Evolutionary conservation across 139 green algal species (phyloP), one percentile per base, ranked within the genome.

Genomic region (Prasinococcaceae sp.): DNA sequence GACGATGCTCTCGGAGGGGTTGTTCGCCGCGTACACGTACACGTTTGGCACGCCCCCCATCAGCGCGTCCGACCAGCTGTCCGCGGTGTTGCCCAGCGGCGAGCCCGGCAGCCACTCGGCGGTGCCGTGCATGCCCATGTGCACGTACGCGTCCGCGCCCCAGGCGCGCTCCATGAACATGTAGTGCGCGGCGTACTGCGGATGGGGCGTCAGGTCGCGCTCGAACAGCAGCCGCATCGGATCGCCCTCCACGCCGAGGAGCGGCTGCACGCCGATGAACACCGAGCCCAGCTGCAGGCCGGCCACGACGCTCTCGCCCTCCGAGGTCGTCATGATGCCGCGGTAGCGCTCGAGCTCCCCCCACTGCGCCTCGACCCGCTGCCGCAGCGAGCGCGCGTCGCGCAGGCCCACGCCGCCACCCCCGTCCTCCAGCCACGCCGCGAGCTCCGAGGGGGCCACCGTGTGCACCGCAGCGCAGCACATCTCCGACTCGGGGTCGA

Each of bases 71-170:
- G 73, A 77, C 79, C 81, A 90, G 25, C 27, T 36, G n/a, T 61
- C 30, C 1, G 79, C 83, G 1, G 77, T 85, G 63, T 92, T 90
- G 32, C 63, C 84, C 22, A 97, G 74, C 0, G 84, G 84, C 3
- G 77, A 69, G 0, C 90, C 90, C 12, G 90, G 90, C 50, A 98
- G 80, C 85, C 87, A 95, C 68, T 96, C 87, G 43, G 92, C 81
- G 0, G 90, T 97, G 58, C 90, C 90, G 62, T 98, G 90, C 84
- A 94, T 98, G 53, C 90, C 90, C 64, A 96, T 90, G 75, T 97
- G 89, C 52, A 98, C 41, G 30, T 97, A 73, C 0, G 79, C 89
- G 30, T 93, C 70, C 0, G 86, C 85, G 12, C 70, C n/a, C 52
- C 76, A 86, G 4, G 72, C 77, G 25, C 83, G 52, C 52, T 80